Conservation (phyloP, 2,329 filamentous ascomycete species). For the Penicillium sp. region DNA sequence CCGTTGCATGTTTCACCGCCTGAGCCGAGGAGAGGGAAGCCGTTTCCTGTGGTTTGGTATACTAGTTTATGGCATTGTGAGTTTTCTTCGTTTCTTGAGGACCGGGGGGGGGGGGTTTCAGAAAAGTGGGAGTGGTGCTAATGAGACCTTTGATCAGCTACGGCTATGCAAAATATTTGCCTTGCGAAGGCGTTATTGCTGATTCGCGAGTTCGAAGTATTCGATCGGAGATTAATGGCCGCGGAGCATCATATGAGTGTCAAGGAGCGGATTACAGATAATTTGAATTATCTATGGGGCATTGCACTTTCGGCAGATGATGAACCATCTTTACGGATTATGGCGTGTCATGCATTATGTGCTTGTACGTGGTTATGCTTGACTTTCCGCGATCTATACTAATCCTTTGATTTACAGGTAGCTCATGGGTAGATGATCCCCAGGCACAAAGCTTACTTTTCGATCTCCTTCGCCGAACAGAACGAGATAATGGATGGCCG, state of each 20-base stretch:
- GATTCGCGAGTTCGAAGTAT: constrained; percentile 22
- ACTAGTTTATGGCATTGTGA: constrained; percentile 34
- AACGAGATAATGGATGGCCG: constrained; percentile 23
- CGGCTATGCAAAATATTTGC: constrained; percentile 34
- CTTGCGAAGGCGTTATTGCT: constrained; percentile 32
- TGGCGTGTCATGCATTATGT: constrained; percentile 35
- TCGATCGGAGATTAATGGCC: constrained; percentile 9
- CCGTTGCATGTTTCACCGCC: constrained; percentile 31
- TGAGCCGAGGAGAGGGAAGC: constrained; percentile 26
- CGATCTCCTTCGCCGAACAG: constrained; percentile 18
- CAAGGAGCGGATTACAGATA: constrained; percentile 29
- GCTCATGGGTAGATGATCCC: constrained; percentile 32
- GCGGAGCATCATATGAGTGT: constrained; percentile 17
- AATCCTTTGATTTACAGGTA: constrained; percentile 15
- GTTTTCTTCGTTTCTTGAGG: neutral
- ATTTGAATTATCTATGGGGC: constrained; percentile 32
- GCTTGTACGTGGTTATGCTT: constrained; percentile 24
- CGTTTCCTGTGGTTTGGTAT: constrained; percentile 35
- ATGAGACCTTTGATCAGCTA: constrained; percentile 21
- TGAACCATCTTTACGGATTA: constrained; percentile 32
- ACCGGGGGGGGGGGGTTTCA: neutral
- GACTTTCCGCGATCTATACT: neutral
- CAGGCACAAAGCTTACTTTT: constrained; percentile 18
- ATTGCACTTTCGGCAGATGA: constrained; percentile 35
- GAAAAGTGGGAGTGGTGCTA: neutral